Conservation (phyloP, 139 green algal species). For the Picocystis salinarum region DNA sequence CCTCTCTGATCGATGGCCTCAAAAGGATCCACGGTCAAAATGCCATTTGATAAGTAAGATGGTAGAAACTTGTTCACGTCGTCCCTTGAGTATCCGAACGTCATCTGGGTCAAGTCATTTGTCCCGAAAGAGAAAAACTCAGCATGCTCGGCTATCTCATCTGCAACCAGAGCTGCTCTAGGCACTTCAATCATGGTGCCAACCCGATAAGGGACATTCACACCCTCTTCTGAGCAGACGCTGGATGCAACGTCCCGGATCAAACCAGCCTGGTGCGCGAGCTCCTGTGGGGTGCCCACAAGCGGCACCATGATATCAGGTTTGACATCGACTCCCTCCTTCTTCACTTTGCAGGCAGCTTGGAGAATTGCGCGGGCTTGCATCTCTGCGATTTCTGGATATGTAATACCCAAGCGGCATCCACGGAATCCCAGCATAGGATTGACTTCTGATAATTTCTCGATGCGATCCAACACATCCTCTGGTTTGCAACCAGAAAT, state of each 20-base stretch:
- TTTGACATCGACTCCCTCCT: conserved; percentile 22
- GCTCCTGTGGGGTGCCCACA: conserved; percentile 50
- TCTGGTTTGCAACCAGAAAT: conserved; percentile 14
- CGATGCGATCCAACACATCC: conserved; percentile 29
- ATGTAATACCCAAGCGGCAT: conserved; percentile 65
- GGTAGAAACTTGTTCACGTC: conserved; percentile 74
- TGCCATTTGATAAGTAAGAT: conserved; percentile 37
- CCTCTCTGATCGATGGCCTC: conserved; percentile 54
- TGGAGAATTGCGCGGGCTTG: conserved; percentile 64
- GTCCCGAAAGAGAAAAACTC: conserved; percentile 88
- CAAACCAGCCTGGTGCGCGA: conserved; percentile 17
- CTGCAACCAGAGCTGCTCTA: conserved; percentile 51
- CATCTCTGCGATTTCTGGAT: conserved; percentile 67
- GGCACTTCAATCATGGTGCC: conserved; percentile 91
- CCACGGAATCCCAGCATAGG: conserved; percentile 76
- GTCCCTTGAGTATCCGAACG: conserved; percentile 67
- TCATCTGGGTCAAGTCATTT: conserved; percentile 85
- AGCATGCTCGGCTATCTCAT: conserved; percentile 46
- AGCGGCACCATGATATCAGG: conserved; percentile 87
- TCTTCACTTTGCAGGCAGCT: conserved; percentile 39
- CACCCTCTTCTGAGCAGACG: conserved; percentile 16
- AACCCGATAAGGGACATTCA: conserved; percentile 27
- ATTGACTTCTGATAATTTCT: conserved; percentile 57
- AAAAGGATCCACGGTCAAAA: conserved; percentile 64
- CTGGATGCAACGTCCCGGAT: conserved; percentile 4